A percentile compares a stretch with the other conserved stretches of the same genome.
Evolutionary conservation across 2,329 filamentous ascomycete species (phyloP).

Genomic region (Colletotrichum endophyticum): DNA sequence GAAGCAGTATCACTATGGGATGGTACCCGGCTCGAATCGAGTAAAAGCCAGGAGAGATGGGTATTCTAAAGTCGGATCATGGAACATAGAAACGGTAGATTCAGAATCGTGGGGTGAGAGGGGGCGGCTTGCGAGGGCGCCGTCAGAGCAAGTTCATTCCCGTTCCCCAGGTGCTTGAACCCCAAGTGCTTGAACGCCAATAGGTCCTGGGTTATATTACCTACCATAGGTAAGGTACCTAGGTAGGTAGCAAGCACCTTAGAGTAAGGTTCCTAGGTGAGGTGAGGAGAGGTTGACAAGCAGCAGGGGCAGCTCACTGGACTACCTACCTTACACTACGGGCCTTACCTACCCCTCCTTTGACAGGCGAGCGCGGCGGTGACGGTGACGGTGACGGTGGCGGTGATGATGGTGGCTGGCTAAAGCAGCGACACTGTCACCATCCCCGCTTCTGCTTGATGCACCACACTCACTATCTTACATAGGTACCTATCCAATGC

Average conservation of each 20-base stretch:
- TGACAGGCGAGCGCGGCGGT: background rate
- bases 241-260: too few relatives aligned
- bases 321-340: background rate
- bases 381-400: background rate
- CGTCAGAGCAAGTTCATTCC: background rate
- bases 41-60: background rate
- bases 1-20: background rate
- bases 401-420: background rate
- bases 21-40: background rate
- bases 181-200: background rate
- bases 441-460: background rate
- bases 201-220: background rate
- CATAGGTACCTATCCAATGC: background rate
- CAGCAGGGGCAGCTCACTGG: background rate
- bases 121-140: background rate
- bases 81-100: background rate
- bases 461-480: background rate
- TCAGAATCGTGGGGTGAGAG: background rate
- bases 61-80: background rate
- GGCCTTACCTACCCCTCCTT: background rate
- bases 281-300: background rate
- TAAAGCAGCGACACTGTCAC: background rate
- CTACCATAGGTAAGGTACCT: too few relatives aligned
- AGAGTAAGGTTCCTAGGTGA: too few relatives aligned
- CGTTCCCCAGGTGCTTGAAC: background rate